Conservation (phyloP, 1,284 basidiomycete genomes). For the Ustilago trichophora region DNA sequence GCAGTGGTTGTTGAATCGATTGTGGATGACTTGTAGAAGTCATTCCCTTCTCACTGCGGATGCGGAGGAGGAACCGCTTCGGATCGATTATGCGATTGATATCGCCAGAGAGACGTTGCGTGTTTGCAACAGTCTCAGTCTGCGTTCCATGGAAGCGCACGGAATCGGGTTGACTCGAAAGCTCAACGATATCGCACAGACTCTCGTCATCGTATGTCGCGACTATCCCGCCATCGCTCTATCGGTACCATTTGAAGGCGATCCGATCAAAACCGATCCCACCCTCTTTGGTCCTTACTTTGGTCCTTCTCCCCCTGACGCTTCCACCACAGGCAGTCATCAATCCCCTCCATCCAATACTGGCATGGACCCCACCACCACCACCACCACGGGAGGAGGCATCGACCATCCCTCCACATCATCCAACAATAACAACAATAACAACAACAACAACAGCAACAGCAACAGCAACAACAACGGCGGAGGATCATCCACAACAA, state of each 20-base stretch:
- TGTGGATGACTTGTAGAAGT: slow-evolving; percentile 52
- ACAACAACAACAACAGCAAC: background rate
- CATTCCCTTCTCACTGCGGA: slow-evolving; percentile 44
- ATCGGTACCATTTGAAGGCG: slow-evolving; percentile 43
- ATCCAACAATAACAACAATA: background rate
- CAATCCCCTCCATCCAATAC: background rate
- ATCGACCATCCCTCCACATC: background rate
- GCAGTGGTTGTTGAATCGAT: slow-evolving; percentile 53
- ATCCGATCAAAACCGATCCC: slow-evolving; percentile 43
- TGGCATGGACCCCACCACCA: slow-evolving; percentile 2
- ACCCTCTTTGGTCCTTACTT: slow-evolving; percentile 38
- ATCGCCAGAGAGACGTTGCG: slow-evolving; percentile 53
- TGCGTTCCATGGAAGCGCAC: slow-evolving; percentile 55
- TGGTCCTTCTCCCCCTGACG: slow-evolving; percentile 26
- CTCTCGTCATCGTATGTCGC: slow-evolving; percentile 50
- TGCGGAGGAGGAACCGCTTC: slow-evolving; percentile 29
- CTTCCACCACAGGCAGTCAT: background rate
- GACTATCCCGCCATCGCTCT: slow-evolving; percentile 48
- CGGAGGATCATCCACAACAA: slow-evolving; percentile 3
- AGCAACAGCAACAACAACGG: slow-evolving; percentile 2
- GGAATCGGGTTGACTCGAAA: slow-evolving; percentile 54
- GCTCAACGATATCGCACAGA: slow-evolving; percentile 57
- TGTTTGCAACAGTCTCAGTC: slow-evolving; percentile 47
- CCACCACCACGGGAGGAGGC: no score
- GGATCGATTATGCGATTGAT: slow-evolving; percentile 52